phyloP scores from a whole-genome alignment of 768 basidiomycete species.

The Rhodotorula kratochvilovae region DNA sequence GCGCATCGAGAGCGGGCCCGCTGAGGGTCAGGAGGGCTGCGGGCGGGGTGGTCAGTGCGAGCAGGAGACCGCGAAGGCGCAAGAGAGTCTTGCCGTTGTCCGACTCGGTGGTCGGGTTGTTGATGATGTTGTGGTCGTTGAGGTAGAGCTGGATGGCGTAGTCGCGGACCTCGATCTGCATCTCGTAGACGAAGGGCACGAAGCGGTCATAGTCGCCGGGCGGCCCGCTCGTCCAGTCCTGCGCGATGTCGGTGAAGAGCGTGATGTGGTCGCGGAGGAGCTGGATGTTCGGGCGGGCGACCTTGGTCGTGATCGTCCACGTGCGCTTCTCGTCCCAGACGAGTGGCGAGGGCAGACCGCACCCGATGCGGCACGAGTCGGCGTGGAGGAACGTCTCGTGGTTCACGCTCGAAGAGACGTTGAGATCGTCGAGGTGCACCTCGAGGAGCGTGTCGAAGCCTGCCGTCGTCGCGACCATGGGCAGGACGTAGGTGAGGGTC shows the following conservation, averaged over 20 bases:
- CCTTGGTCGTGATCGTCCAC: conserved; percentile 70
- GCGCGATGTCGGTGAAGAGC: conserved; percentile 85
- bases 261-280: conserved; percentile 89
- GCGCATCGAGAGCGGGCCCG: conserved; percentile 58
- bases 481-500: conserved; percentile 75
- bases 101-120: conserved; percentile 72
- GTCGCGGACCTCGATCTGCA: conserved; percentile 68
- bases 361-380: conserved; percentile 64
- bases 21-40: conserved; percentile 65
- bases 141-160: conserved; percentile 75
- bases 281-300: conserved; percentile 68
- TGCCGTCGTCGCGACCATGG: conserved; percentile 65
- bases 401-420: conserved; percentile 77
- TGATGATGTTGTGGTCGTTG: conserved; percentile 95
- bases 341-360: conserved; percentile 66
- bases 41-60: too few species aligned
- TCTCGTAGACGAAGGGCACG: conserved; percentile 70
- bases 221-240: conserved; percentile 83
- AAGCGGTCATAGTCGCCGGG: conserved; percentile 75
- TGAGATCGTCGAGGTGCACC: conserved; percentile 73
- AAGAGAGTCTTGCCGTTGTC: too few species aligned
- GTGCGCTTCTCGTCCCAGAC: conserved; percentile 73
- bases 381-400: conserved; percentile 73
- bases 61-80: too few species aligned
- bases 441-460: conserved; percentile 79